A percentile compares a stretch with the other conserved stretches of the same genome.
phyloP scores from a whole-genome alignment of 1,284 basidiomycete species.

The Irpex lacteus region DNA sequence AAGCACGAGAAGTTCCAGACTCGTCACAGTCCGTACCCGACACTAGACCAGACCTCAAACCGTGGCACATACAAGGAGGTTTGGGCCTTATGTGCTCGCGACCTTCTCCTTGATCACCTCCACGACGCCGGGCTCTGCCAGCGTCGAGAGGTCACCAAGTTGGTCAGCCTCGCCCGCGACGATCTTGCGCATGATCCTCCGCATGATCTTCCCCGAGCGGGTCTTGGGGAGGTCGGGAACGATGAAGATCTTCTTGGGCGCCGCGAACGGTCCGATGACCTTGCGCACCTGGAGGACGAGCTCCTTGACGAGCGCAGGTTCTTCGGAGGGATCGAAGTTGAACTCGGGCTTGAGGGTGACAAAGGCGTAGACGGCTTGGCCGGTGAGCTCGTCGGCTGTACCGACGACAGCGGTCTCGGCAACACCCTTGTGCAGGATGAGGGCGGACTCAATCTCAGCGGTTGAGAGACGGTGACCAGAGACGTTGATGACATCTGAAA shows the following conservation, averaged over 20 bases:
- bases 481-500: constrained; percentile 83
- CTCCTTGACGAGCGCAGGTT: constrained; percentile 80
- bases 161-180: constrained; percentile 91
- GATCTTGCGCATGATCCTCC: constrained; percentile 94
- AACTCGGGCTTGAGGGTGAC: constrained; percentile 81
- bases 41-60: too few species aligned
- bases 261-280: constrained; percentile 93
- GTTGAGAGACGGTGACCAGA: constrained; percentile 97
- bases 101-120: constrained; percentile 81
- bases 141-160: constrained; percentile 88
- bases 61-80: too few species aligned
- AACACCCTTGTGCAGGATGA: constrained; percentile 92
- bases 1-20: neutral
- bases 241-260: constrained; percentile 90
- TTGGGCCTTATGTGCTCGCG: constrained; percentile 25
- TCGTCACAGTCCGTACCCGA: neutral
- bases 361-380: constrained; percentile 85
- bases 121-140: constrained; percentile 84
- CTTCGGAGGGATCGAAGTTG: constrained; percentile 66
- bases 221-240: constrained; percentile 94
- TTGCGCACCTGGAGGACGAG: constrained; percentile 93
- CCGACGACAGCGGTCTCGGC: constrained; percentile 92
- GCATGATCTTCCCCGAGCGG: constrained; percentile 96
- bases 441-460: constrained; percentile 95
- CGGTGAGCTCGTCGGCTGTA: constrained; percentile 84